A percentile compares a stretch with the other conserved stretches of the same genome.
Conservation (phyloP, 78 protist genomes). For the Anaeramoeba flamelloides region DNA sequence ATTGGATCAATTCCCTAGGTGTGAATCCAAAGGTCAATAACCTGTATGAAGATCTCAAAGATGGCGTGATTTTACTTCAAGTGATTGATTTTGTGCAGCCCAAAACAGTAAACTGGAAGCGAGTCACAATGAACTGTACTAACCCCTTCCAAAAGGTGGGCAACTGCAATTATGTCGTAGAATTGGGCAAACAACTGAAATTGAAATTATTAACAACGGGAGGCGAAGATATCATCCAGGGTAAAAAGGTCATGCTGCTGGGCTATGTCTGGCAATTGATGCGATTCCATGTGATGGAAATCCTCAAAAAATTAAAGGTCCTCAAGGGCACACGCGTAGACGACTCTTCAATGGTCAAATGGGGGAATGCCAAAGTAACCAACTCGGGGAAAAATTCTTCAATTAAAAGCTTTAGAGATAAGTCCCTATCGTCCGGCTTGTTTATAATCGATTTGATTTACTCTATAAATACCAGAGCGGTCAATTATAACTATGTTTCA, state of each 20-base stretch:
- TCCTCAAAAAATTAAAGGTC: no score
- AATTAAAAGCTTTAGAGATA: not conserved
- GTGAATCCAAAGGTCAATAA: slow-evolving; percentile 51
- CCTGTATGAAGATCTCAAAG: slow-evolving; percentile 59
- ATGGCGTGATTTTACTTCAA: slow-evolving; percentile 64
- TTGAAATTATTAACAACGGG: slow-evolving; percentile 40
- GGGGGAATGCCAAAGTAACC: no score
- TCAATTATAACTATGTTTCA: not conserved
- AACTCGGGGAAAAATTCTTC: not conserved
- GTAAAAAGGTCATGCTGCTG: no score
- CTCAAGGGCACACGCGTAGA: no score
- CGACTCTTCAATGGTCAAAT: no score
- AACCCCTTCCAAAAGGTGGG: slow-evolving; percentile 23
- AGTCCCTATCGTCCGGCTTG: not conserved
- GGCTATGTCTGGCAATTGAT: no score
- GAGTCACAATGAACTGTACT: no score
- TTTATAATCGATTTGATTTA: not conserved
- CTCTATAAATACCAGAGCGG: slow-evolving; percentile 12
- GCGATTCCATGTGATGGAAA: no score
- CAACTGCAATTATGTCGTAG: slow-evolving; percentile 53
- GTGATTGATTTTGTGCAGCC: slow-evolving; percentile 56
- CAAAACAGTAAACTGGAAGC: no score
- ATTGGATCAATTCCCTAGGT: slow-evolving; percentile 83
- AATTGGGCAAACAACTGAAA: slow-evolving; percentile 23
- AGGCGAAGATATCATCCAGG: no score